These are phyloP conservation scores for Orbilia javanica DNA, from an alignment of 2,329 filamentous ascomycete genomes.

Conservation along the genomic window DNA sequence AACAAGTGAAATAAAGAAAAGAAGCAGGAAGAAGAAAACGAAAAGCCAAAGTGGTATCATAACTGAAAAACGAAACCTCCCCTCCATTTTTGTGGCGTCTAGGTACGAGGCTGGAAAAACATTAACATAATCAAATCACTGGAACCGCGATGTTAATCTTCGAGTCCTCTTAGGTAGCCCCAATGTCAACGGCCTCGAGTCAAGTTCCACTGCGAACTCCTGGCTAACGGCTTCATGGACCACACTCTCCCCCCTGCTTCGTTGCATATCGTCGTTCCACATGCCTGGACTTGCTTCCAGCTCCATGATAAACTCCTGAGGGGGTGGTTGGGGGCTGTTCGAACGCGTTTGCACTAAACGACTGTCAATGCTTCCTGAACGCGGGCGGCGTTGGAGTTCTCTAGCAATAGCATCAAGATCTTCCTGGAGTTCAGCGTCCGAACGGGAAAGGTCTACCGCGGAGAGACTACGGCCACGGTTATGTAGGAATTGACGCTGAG, in stretches of 20 bases:
- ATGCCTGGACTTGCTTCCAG: constrained; percentile 53
- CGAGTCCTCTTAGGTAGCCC: constrained; percentile 36
- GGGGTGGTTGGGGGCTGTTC: constrained; percentile 28
- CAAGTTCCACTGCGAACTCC: constrained; percentile 54
- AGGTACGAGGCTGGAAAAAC: too few species aligned
- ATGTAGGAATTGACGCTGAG: constrained; percentile 5
- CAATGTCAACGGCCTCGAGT: constrained; percentile 46
- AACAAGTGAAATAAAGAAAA: too few species aligned
- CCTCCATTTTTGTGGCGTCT: too few species aligned
- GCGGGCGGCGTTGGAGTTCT: constrained; percentile 46
- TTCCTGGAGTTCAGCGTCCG: constrained; percentile 49
- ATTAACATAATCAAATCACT: constrained; percentile 25
- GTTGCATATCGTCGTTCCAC: constrained; percentile 54
- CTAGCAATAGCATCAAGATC: constrained; percentile 48
- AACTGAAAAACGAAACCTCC: constrained; percentile 4
- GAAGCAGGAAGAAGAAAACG: too few species aligned
- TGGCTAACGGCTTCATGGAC: constrained; percentile 51
- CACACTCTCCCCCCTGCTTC: constrained; percentile 26
- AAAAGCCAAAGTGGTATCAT: constrained; percentile 34
- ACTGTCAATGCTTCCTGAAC: constrained; percentile 41
- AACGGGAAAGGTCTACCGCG: constrained; percentile 37
- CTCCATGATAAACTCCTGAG: constrained; percentile 49
- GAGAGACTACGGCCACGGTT: constrained; percentile 41
- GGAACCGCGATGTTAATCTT: constrained; percentile 32
- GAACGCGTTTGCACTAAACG: constrained; percentile 36